Conservation (phyloP, 148 eudicot genomes). For the Vaccinium macrocarpon region DNA sequence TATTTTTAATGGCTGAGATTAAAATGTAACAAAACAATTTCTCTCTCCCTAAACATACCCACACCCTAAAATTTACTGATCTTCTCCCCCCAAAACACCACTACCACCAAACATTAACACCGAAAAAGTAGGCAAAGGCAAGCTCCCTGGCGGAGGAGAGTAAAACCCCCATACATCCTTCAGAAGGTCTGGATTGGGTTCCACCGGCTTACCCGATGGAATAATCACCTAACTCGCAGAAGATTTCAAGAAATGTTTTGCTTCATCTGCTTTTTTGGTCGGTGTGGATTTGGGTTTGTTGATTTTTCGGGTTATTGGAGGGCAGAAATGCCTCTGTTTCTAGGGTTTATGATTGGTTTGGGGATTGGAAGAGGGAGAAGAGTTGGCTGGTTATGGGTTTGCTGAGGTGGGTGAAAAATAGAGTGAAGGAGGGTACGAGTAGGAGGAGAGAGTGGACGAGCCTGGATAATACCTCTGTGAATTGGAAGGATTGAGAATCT, state of each 20-base stretch:
- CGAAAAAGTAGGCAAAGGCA: slow-evolving; percentile 79
- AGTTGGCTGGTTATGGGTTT: slow-evolving; percentile 27
- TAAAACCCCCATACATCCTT: slow-evolving; percentile 25
- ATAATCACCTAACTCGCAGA: background rate
- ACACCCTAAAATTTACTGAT: no score
- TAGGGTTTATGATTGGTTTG: slow-evolving; percentile 8
- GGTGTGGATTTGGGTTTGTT: slow-evolving; percentile 21
- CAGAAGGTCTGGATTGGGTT: slow-evolving; percentile 40
- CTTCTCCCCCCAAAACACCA: no score
- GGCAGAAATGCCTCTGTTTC: slow-evolving; percentile 16
- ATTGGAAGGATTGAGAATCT: background rate
- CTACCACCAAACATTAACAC: no score
- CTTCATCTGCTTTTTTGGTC: background rate
- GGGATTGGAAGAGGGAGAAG: slow-evolving; percentile 44
- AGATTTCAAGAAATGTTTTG: background rate
- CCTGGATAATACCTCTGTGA: slow-evolving; percentile 30
- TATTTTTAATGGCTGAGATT: no score
- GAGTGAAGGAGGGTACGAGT: slow-evolving; percentile 24
- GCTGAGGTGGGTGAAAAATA: background rate
- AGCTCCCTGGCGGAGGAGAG: slow-evolving; percentile 75
- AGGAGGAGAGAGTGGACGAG: slow-evolving; percentile 25
- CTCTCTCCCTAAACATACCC: no score
- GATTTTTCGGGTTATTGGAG: slow-evolving; percentile 23
- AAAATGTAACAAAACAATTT: no score
- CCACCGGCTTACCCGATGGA: slow-evolving; percentile 9